phyloP scores from a whole-genome alignment of 345 rosid species.

The Brassica cretica region DNA sequence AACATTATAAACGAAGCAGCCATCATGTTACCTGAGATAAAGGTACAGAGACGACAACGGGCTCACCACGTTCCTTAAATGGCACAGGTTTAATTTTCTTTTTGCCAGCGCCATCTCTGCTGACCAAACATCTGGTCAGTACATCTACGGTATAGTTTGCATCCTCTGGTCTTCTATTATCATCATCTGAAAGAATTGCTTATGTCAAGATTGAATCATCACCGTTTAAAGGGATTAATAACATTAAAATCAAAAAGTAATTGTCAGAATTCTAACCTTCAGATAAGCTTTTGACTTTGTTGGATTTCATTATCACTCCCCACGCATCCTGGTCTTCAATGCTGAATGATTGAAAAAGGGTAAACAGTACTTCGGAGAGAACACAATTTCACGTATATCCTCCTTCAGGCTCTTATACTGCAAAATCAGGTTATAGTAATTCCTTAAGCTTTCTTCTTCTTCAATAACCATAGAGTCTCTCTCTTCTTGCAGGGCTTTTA shows the following conservation, averaged over 20 bases:
- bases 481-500: slow-evolving; percentile 62
- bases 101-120: slow-evolving; percentile 63
- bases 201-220: slow-evolving; percentile 18
- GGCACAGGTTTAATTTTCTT: slow-evolving; percentile 63
- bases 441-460: slow-evolving; percentile 87
- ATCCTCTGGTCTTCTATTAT: slow-evolving; percentile 69
- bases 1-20: neutral
- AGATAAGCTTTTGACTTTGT: slow-evolving; percentile 58
- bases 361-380: slow-evolving; percentile 81
- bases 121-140: slow-evolving; percentile 80
- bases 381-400: slow-evolving; percentile 72
- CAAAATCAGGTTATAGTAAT: slow-evolving; percentile 73
- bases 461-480: slow-evolving; percentile 84
- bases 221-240: neutral
- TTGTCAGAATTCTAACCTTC: slow-evolving; percentile 53
- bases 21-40: slow-evolving; percentile 59
- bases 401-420: slow-evolving; percentile 74
- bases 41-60: slow-evolving; percentile 74
- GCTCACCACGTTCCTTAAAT: slow-evolving; percentile 73
- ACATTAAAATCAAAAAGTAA: slow-evolving; percentile 1
- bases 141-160: slow-evolving; percentile 70
- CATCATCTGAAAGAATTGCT: slow-evolving; percentile 57
- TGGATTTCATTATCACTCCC: slow-evolving; percentile 83
- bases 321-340: slow-evolving; percentile 72
- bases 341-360: slow-evolving; percentile 73